Conservation (phyloP, 768 basidiomycete genomes). For the Mycena galopus region DNA sequence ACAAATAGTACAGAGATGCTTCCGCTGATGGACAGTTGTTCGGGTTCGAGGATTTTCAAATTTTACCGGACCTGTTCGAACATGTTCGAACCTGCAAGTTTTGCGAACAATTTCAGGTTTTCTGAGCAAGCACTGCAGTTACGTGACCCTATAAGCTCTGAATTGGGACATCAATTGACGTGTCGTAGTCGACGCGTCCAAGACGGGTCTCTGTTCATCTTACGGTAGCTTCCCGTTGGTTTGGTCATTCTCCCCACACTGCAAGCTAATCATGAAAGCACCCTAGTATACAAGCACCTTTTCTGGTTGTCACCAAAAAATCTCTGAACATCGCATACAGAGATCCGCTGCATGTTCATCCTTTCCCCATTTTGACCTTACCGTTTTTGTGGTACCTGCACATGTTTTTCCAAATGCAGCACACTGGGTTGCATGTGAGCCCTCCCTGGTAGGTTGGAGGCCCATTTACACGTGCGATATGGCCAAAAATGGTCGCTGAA, state of each 20-base stretch:
- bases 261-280: background rate
- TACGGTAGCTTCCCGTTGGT: background rate
- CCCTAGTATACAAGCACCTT: background rate
- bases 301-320: background rate
- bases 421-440: no score
- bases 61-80: background rate
- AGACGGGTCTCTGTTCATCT: conserved; percentile 4
- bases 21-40: no score
- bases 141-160: background rate
- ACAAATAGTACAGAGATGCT: no score
- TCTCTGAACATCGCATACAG: no score
- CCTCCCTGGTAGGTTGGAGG: no score
- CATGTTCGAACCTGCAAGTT: background rate
- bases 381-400: background rate
- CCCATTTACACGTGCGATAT: no score
- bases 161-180: background rate
- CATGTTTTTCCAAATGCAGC: no score
- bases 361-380: background rate
- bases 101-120: background rate
- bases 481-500: no score
- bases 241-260: background rate
- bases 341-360: background rate
- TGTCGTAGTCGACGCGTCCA: background rate
- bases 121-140: background rate
- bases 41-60: no score